Evolutionary conservation across 1,284 basidiomycete species (phyloP).

Genomic region (Austroboletus novae-zelandiae): DNA sequence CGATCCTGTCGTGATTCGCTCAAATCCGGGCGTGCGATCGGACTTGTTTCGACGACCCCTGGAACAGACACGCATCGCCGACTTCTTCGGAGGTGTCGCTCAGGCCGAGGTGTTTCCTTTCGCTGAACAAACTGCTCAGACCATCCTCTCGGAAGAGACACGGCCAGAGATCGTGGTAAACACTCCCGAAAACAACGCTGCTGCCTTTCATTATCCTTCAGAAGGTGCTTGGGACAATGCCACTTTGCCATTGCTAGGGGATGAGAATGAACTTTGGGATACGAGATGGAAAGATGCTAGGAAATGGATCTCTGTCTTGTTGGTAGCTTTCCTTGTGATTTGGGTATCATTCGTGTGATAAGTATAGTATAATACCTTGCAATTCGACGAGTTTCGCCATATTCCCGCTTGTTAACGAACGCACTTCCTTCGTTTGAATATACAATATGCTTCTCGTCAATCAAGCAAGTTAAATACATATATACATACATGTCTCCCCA

Average conservation of each 20-base stretch:
- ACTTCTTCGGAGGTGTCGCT: conserved; percentile 94
- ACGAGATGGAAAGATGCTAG: conserved; percentile 23
- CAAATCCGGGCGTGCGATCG: conserved; percentile 83
- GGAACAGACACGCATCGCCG: conserved; percentile 77
- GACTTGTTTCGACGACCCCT: conserved; percentile 79
- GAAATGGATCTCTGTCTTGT: conserved; percentile 30
- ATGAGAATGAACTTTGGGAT: conserved; percentile 14
- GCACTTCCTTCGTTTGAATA: background rate
- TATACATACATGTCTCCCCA: background rate
- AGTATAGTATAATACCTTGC: background rate
- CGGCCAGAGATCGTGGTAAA: background rate
- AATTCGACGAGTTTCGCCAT: background rate
- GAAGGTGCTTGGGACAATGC: background rate
- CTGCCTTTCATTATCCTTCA: background rate
- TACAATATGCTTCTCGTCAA: background rate
- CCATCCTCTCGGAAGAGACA: background rate
- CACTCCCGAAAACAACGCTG: conserved; percentile 1
- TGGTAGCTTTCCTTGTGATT: conserved; percentile 24
- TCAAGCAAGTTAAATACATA: background rate
- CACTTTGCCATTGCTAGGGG: background rate
- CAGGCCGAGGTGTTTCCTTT: conserved; percentile 64
- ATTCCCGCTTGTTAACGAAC: background rate
- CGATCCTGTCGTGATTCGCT: conserved; percentile 73
- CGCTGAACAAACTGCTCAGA: conserved; percentile 2
- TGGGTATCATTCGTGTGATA: conserved; percentile 31